Base-by-base conservation (phyloP, 2,329 filamentous ascomycete genomes). In the Talaromyces verruculosus region DNA sequence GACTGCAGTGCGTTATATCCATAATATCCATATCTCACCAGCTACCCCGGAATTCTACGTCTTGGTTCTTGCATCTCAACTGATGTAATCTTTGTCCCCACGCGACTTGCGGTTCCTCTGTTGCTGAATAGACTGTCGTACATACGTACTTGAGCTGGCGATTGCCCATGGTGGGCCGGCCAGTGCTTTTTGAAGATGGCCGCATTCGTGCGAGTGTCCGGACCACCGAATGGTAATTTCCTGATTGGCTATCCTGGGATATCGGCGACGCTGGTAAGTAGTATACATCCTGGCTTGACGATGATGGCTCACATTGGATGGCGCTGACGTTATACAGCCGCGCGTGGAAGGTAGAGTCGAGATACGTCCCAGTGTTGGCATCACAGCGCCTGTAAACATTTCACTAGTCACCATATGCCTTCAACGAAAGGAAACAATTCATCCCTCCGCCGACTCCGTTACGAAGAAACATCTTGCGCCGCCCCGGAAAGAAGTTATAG, bases 341-440 rank as follows among this genome's bases (percentile, higher is more conserved):
- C 91, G 95, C 76, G 94, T 99, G 81, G 94, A 97, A 84, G 95
- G 95, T 73, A 96, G 95, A 77, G 95, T 99, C 76, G 95, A 98
- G 82, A 95, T 99, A 73, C 88, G 95, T 67, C 95, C 95, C 49
- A 89, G 88, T 64, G 85, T 89, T 68, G 94, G 95, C 68, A 89
- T 91, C 73, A 94, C 93, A 19, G 93, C 93, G 72, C 93, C 95
- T 49, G 93, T 98, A 73, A 88, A 90, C 75, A 85, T 99, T 75
- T 97, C 93, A 59, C 87, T 97, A 71, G 94, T 98, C 71, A 93
- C 93, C 73, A 96, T 99, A 83, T 93, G 90, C 73, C 87, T 99
- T 65, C 93, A 96, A 75, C 89, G 93, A 73, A 89, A 92, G 82
- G 95, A 99, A 82, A 95, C 92, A 65, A 98, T 99, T 79, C 93